Evolutionary conservation across 2,329 filamentous ascomycete genomes (phyloP).

Genomic region (Aspergillus sp.): DNA sequence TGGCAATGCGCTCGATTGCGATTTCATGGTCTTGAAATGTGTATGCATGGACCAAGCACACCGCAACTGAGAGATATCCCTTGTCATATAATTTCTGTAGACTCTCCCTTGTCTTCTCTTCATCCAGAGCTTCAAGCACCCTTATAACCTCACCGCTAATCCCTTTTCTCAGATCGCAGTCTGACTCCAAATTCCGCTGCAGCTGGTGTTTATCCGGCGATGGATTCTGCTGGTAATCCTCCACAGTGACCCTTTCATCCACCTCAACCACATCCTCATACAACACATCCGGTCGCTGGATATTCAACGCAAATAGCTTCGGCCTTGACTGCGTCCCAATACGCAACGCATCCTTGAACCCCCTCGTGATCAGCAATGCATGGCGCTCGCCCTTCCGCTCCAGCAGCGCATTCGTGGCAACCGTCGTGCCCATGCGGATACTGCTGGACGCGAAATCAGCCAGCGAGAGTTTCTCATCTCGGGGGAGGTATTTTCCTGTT

Average conservation of each 20-base stretch:
- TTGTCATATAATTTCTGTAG: conserved; percentile 66
- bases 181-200: no score
- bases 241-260: conserved; percentile 74
- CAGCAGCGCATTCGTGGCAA: conserved; percentile 85
- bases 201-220: conserved; percentile 65
- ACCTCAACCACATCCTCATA: conserved; percentile 83
- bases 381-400: conserved; percentile 88
- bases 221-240: conserved; percentile 54
- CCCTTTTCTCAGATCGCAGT: conserved; percentile 33
- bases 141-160: conserved; percentile 65
- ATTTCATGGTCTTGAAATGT: conserved; percentile 85
- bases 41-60: conserved; percentile 87
- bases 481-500: conserved; percentile 35
- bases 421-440: conserved; percentile 88
- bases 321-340: conserved; percentile 91
- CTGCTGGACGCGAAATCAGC: no score
- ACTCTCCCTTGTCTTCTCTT: conserved; percentile 56
- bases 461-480: conserved; percentile 43
- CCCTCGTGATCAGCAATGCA: conserved; percentile 81
- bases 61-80: conserved; percentile 76
- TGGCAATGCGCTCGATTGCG: conserved; percentile 72
- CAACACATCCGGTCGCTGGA: conserved; percentile 79
- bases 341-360: conserved; percentile 80
- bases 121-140: conserved; percentile 61
- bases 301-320: conserved; percentile 91